Conservation (phyloP, 371 early-diverging fungal species). For the Edhazardia aedis region DNA sequence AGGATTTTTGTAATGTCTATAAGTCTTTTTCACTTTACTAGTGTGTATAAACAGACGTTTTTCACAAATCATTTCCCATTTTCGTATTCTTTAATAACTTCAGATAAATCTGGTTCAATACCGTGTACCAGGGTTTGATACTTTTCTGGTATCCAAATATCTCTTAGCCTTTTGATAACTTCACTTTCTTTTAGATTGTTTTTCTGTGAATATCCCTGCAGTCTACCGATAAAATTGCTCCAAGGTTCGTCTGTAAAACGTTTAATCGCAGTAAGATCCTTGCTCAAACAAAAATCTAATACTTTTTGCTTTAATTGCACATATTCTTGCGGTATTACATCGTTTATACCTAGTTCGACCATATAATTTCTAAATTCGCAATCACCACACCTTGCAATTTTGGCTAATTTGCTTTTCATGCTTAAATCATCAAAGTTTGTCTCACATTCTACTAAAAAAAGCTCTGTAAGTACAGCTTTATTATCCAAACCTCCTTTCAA, state of each 20-base stretch:
- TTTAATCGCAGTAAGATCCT: neutral
- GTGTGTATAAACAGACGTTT: too few species aligned
- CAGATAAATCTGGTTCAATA: too few species aligned
- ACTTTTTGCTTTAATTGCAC: neutral
- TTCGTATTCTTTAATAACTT: too few species aligned
- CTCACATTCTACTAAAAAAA: conserved; percentile 3
- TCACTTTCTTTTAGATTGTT: neutral
- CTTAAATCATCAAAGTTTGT: neutral
- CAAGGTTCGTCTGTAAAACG: neutral
- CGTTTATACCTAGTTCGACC: neutral
- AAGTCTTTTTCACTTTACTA: too few species aligned
- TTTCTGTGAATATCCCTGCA: neutral
- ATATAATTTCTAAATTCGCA: neutral
- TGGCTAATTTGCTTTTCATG: neutral
- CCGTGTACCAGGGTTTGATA: too few species aligned
- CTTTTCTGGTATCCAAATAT: too few species aligned
- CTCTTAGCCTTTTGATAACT: too few species aligned
- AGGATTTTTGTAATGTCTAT: too few species aligned
- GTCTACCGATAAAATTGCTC: neutral
- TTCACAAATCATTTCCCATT: too few species aligned
- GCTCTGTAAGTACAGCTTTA: neutral
- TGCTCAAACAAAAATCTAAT: neutral
- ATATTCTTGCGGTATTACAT: neutral
- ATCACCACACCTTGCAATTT: neutral
- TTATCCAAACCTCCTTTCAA: conserved; percentile 3